These are phyloP conservation scores for Orbilia brochopaga DNA, from an alignment of 2,329 filamentous ascomycete genomes.

Conservation along the genomic window DNA sequence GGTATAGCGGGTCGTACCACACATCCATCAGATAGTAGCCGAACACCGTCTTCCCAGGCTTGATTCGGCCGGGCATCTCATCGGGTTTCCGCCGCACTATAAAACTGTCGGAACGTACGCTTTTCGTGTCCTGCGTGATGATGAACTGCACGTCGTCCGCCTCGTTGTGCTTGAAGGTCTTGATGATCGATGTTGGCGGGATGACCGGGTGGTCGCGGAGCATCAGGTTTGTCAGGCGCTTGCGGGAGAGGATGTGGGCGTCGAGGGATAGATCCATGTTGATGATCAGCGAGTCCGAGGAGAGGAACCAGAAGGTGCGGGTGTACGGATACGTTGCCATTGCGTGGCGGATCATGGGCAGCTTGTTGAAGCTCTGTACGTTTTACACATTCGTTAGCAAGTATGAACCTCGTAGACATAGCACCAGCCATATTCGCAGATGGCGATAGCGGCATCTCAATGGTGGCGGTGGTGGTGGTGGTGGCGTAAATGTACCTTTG, in stretches of 20 bases:
- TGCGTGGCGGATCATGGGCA: constrained; percentile 87
- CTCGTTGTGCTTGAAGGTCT: constrained; percentile 83
- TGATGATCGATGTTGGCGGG: constrained; percentile 94
- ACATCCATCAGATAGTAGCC: constrained; percentile 73
- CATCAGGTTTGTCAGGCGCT: constrained; percentile 77
- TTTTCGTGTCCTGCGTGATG: constrained; percentile 81
- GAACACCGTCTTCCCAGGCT: constrained; percentile 30
- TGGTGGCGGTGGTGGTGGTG: too few relatives aligned
- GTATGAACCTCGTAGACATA: too few relatives aligned
- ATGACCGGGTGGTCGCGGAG: constrained; percentile 84
- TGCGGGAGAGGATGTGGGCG: constrained; percentile 71
- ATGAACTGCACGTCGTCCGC: constrained; percentile 80
- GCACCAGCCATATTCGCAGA: constrained; percentile 64
- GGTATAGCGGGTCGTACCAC: constrained; percentile 94
- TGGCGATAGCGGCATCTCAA: constrained; percentile 80
- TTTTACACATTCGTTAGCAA: background rate
- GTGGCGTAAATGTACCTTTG: constrained; percentile 19
- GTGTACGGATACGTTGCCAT: constrained; percentile 78
- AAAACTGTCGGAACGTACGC: constrained; percentile 77
- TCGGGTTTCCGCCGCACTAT: constrained; percentile 81
- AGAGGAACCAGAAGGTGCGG: constrained; percentile 85
- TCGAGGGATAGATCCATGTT: constrained; percentile 74
- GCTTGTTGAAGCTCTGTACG: constrained; percentile 70
- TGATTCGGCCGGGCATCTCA: constrained; percentile 66
- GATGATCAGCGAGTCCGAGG: constrained; percentile 86